Base-by-base conservation (phyloP, 2,329 filamentous ascomycete genomes). In the Aspergillus terreus region DNA sequence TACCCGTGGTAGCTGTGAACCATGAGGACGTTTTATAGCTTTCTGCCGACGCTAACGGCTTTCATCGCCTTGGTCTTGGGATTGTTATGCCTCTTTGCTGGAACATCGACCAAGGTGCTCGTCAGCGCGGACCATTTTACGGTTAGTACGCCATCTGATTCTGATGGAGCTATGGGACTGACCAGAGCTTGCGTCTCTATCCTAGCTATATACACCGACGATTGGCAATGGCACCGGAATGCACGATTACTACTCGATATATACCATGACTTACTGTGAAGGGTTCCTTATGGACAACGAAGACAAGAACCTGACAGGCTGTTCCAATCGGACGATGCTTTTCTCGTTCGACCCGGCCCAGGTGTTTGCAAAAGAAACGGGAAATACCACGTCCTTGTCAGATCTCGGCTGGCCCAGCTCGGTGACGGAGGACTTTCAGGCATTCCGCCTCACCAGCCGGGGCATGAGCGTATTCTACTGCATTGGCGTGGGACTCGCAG, bases 31-130 rank as follows among this genome's bases (percentile, higher is more conserved):
- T 46, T 54, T 25, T 50, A 59, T 40, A 44, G 49, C 12, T 56
- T 82, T 17, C 59, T 83, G n/a, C 80, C 81, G 6, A 63, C 76
- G 40, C 58, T 77, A 41, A 76, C 78, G 55, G 75, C 78, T 54
- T 72, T 79, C 21, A 76, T 74, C 27, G 80, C 81, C 3, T 78
- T 85, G 38, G 73, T 85, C 17, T 75, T 86, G 41, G 76, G 77
- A 15, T 76, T 85, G 58, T 72, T 85, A 7, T 83, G 79, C 62
- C 72, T 86, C 52, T 84, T 84, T 58, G 82, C 83, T 1, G 83
- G 83, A 35, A 75, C 78, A 35, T 82, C 80, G 59, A 72, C 70
- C 47, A 72, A 71, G 14, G 78, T 84, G 58, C 76, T 86, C 67
- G 76, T 83, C 55, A 71, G 78, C 49, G 82, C 79, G 53, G 71